Conservation (phyloP, 108 stramenopile genomes). For the Fragilariopsis cylindrus region DNA sequence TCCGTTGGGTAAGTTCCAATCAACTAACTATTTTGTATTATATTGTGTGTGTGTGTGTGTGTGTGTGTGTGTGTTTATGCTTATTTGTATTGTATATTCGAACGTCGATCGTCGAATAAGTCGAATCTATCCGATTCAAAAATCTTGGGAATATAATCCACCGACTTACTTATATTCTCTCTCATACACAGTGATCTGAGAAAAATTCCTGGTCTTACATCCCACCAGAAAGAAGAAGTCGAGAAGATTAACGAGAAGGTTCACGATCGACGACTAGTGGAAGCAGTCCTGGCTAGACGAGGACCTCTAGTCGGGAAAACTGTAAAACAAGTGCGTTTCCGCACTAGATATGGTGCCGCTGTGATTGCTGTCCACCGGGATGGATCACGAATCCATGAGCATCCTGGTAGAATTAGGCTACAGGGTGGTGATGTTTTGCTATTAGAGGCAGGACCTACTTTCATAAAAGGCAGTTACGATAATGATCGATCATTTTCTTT, state of each 20-base stretch:
- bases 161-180: not conserved
- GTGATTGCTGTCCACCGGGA: slow-evolving; percentile 87
- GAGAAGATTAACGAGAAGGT: slow-evolving; percentile 70
- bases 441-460: slow-evolving; percentile 80
- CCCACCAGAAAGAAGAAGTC: slow-evolving; percentile 65
- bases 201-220: slow-evolving; percentile 77
- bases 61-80: no score
- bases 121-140: not conserved
- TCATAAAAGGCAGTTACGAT: slow-evolving; percentile 55
- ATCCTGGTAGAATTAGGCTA: slow-evolving; percentile 44
- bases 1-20: slow-evolving; percentile 38
- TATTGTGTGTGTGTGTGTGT: no score
- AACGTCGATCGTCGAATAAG: not conserved
- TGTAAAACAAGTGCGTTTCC: slow-evolving; percentile 68
- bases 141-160: slow-evolving; percentile 27
- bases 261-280: slow-evolving; percentile 76
- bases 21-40: not conserved
- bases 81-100: not conserved
- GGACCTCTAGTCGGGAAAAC: slow-evolving; percentile 81
- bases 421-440: slow-evolving; percentile 22
- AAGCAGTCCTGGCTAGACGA: slow-evolving; percentile 77
- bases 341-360: slow-evolving; percentile 81
- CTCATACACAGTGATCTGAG: slow-evolving; percentile 48
- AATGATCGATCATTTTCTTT: slow-evolving; percentile 76
- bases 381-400: slow-evolving; percentile 74